Percentiles rank a stretch among this genome's conserved stretches.
Conservation (phyloP, 805 yeast genomes). For the Saccharomycopsis schoenii region DNA sequence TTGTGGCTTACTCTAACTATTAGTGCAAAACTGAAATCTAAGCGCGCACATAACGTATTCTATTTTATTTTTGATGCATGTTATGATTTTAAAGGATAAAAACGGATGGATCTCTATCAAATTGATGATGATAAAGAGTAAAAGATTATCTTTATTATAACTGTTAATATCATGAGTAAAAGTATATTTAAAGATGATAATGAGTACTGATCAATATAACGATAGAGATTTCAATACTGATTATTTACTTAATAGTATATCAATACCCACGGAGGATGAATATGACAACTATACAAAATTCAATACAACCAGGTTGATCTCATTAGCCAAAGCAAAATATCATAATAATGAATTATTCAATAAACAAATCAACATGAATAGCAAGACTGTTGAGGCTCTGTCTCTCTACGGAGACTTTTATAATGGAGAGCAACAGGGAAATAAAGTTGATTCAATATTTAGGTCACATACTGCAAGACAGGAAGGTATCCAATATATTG, state of each 20-base stretch:
- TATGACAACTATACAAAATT: neutral
- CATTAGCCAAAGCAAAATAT: neutral
- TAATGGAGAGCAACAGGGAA: neutral
- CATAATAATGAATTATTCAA: neutral
- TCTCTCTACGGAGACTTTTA: neutral
- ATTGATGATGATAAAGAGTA: neutral
- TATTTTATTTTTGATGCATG: neutral
- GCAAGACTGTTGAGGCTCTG: neutral
- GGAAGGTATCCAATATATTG: conserved; percentile 3
- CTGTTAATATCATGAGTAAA: neutral
- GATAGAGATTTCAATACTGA: neutral
- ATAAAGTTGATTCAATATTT: neutral
- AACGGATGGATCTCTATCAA: neutral
- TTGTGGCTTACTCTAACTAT: too few species aligned
- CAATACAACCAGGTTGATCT: conserved; percentile 4
- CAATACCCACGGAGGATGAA: neutral
- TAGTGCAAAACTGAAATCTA: neutral
- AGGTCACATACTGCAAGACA: neutral
- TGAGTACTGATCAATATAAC: neutral
- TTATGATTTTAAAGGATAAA: neutral
- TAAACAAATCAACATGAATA: neutral
- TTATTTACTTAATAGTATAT: neutral
- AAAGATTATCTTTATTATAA: neutral
- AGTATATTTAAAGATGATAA: neutral
- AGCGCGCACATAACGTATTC: neutral